Conservation (phyloP, 805 yeast species). For the Saccharomycopsis lassenensis region DNA sequence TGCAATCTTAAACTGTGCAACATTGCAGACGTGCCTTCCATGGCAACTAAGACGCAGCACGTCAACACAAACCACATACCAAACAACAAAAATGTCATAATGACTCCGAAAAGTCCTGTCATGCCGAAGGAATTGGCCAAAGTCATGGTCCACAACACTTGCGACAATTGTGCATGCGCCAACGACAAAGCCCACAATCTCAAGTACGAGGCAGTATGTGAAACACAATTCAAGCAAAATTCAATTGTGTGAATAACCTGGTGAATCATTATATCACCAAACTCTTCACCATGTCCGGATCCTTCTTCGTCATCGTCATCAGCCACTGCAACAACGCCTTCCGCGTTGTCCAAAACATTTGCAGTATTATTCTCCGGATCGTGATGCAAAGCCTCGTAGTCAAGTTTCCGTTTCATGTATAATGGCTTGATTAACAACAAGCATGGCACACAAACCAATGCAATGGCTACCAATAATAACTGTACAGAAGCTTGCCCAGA, state of each 20-base stretch:
- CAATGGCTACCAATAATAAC: constrained; percentile 57
- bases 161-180: constrained; percentile 92
- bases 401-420: constrained; percentile 48
- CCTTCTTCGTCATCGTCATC: constrained; percentile 44
- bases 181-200: constrained; percentile 95
- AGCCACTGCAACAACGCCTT: constrained; percentile 23
- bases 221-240: constrained; percentile 91
- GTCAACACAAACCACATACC: constrained; percentile 94
- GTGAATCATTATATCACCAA: constrained; percentile 93
- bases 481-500: constrained; percentile 74
- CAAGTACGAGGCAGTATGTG: constrained; percentile 96
- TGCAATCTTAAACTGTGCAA: constrained; percentile 95
- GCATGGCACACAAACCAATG: constrained; percentile 89
- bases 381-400: constrained; percentile 40
- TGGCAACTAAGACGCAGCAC: constrained; percentile 78
- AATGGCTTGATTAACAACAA: constrained; percentile 76
- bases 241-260: constrained; percentile 97
- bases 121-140: constrained; percentile 62
- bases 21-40: constrained; percentile 99
- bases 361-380: constrained; percentile 27
- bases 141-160: constrained; percentile 97
- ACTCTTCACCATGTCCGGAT: constrained; percentile 40
- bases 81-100: constrained; percentile 69
- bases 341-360: constrained; percentile 18
- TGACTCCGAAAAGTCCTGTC: constrained; percentile 48